These are phyloP conservation scores for Teratosphaeriaceae sp. DNA, from an alignment of 2,329 filamentous ascomycete genomes.

Conservation along the genomic window DNA sequence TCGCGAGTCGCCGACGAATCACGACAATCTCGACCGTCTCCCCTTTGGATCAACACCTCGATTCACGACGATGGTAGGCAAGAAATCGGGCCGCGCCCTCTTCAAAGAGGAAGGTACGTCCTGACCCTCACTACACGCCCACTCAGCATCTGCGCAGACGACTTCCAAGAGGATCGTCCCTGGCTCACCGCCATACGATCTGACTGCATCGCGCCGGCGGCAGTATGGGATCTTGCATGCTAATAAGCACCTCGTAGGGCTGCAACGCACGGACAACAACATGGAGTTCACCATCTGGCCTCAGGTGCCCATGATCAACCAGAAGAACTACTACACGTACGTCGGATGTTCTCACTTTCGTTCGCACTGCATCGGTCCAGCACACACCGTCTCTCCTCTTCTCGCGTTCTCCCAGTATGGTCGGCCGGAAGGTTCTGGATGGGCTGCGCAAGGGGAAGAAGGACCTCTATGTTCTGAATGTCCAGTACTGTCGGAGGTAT, in stretches of 20 bases:
- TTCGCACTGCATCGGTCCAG: not conserved
- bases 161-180: no score
- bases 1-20: not conserved
- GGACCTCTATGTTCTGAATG: constrained; percentile 28
- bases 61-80: constrained; percentile 61
- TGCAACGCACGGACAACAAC: constrained; percentile 96
- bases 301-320: constrained; percentile 87
- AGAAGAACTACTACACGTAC: constrained; percentile 99
- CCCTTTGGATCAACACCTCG: constrained; percentile 13
- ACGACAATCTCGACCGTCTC: not conserved
- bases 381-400: no score
- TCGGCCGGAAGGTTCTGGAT: constrained; percentile 26
- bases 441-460: constrained; percentile 28
- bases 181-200: constrained; percentile 2
- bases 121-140: constrained; percentile 2
- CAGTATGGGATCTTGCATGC: constrained; percentile 11
- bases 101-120: constrained; percentile 51
- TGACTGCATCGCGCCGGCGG: not conserved
- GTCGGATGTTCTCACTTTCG: constrained; percentile 26
- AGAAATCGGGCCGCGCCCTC: constrained; percentile 58
- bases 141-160: no score
- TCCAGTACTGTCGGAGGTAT: constrained; percentile 29
- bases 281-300: constrained; percentile 96
- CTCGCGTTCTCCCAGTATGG: no score
- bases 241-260: constrained; percentile 45